Evolutionary conservation across 768 basidiomycete genomes (phyloP).

Genomic region (Tephrocybe sp.): DNA sequence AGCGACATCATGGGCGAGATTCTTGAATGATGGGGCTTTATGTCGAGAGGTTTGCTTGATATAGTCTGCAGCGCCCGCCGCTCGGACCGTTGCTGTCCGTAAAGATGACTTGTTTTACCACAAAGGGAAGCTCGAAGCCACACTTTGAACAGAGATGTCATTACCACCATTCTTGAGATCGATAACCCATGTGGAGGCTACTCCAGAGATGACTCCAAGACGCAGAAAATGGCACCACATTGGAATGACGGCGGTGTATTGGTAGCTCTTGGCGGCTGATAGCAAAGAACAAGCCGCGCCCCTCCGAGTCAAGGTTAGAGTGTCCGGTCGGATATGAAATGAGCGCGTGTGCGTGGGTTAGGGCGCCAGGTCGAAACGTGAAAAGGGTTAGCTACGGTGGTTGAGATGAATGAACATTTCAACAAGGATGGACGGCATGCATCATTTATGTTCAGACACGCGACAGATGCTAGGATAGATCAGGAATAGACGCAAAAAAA

Average conservation of each 20-base stretch:
- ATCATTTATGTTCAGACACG: neutral
- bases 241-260: too few relatives aligned
- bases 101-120: neutral
- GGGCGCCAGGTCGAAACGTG: constrained; percentile 10
- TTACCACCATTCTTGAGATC: constrained; percentile 6
- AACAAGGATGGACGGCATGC: constrained; percentile 7
- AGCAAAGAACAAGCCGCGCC: neutral
- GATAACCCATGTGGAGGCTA: constrained; percentile 10
- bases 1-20: neutral
- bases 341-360: constrained; percentile 7
- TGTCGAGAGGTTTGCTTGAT: constrained; percentile 9
- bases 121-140: constrained; percentile 6
- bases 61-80: constrained; percentile 6
- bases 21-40: neutral
- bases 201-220: neutral
- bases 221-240: neutral
- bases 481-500: neutral
- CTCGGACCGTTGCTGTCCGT: constrained; percentile 5
- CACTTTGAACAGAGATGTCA: neutral
- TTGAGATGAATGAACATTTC: neutral
- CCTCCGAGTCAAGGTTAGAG: neutral
- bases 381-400: constrained; percentile 7
- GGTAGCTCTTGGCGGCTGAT: too few relatives aligned
- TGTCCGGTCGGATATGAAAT: constrained; percentile 10
- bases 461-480: neutral